Evolutionary conservation across 2,329 filamentous ascomycete genomes (phyloP).

Genomic region (Elsinoe arachidis): DNA sequence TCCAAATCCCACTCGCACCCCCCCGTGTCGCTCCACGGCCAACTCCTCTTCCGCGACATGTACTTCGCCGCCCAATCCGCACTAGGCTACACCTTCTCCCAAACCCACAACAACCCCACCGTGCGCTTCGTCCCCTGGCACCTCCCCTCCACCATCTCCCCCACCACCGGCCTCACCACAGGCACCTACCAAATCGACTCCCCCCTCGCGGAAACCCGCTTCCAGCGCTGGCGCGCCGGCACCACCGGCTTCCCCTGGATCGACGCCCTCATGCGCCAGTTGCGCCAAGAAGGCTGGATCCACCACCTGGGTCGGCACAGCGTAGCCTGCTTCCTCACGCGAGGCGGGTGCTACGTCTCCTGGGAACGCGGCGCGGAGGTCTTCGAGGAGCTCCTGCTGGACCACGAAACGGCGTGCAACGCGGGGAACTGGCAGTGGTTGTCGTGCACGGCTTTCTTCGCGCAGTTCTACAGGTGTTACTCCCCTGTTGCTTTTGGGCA

Average conservation of each 20-base stretch:
- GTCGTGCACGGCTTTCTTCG: slow-evolving; percentile 65
- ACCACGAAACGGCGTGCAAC: slow-evolving; percentile 67
- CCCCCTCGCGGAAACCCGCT: slow-evolving; percentile 53
- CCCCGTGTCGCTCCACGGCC: slow-evolving; percentile 62
- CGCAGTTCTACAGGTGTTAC: slow-evolving; percentile 63
- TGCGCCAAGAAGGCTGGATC: slow-evolving; percentile 65
- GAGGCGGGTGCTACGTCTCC: slow-evolving; percentile 67
- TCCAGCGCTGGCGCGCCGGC: slow-evolving; percentile 60
- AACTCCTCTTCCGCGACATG: slow-evolving; percentile 73
- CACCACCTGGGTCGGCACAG: slow-evolving; percentile 69
- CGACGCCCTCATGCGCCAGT: slow-evolving; percentile 69
- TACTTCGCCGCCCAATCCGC: slow-evolving; percentile 70
- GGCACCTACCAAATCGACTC: slow-evolving; percentile 58
- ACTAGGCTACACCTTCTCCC: slow-evolving; percentile 54
- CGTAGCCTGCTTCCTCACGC: slow-evolving; percentile 73
- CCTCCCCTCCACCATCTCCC: slow-evolving; percentile 53
- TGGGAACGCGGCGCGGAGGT: slow-evolving; percentile 74
- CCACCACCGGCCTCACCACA: slow-evolving; percentile 41
- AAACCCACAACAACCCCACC: slow-evolving; percentile 56
- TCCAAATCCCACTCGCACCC: slow-evolving; percentile 51
- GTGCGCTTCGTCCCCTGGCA: slow-evolving; percentile 75
- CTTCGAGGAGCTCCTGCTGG: slow-evolving; percentile 66
- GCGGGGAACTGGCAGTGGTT: slow-evolving; percentile 74
- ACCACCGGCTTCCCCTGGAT: slow-evolving; percentile 72
- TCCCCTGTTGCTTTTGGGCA: slow-evolving; percentile 62